phyloP scores from a whole-genome alignment of 441 rosid genomes.

The Metrosideros polymorpha region DNA sequence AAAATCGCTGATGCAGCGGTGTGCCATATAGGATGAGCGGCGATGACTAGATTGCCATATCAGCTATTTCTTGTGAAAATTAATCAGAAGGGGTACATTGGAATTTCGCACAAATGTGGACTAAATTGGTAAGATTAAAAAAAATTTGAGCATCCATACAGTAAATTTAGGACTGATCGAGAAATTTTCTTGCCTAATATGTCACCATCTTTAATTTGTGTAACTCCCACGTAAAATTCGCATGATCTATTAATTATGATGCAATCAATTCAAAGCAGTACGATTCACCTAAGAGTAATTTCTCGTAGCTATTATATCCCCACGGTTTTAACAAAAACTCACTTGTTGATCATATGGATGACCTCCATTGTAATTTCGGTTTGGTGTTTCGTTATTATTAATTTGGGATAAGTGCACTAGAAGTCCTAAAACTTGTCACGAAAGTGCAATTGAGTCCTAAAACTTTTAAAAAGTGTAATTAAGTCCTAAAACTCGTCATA shows the following conservation, averaged over 20 bases:
- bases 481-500: too few species aligned
- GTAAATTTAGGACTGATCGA: background rate
- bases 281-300: background rate
- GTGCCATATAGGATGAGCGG: fast-evolving
- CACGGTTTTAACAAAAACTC: background rate
- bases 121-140: background rate
- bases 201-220: background rate
- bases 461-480: too few species aligned
- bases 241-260: background rate
- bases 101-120: fast-evolving
- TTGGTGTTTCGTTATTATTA: background rate
- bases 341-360: background rate
- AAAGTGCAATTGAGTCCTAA: too few species aligned
- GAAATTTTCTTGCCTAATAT: too few species aligned
- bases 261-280: background rate
- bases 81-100: fast-evolving
- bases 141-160: background rate
- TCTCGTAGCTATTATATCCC: background rate
- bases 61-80: fast-evolving
- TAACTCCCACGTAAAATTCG: background rate
- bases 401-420: too few species aligned
- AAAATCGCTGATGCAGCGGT: fast-evolving
- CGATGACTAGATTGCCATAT: fast-evolving
- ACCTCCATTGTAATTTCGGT: background rate
- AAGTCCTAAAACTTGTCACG: too few species aligned